phyloP scores from a whole-genome alignment of 129 eudicot genomes.

The Tagetes patula region DNA sequence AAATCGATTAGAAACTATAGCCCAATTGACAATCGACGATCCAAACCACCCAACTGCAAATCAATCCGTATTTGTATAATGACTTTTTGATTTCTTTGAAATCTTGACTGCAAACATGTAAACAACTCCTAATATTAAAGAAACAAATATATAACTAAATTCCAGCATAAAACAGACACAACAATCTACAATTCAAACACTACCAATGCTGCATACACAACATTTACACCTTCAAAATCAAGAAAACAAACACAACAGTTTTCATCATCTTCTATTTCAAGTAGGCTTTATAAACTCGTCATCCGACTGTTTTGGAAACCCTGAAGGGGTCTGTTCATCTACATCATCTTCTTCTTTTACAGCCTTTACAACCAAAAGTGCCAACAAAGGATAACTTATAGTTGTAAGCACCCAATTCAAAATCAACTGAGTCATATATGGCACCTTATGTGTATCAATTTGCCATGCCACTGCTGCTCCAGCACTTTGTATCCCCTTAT shows the following conservation, averaged over 20 bases:
- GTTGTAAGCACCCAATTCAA: conserved; percentile 73
- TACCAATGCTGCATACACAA: conserved; percentile 9
- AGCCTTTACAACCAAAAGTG: conserved; percentile 54
- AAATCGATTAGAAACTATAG: too few species aligned
- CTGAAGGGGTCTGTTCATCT: conserved; percentile 35
- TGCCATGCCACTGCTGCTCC: conserved; percentile 99
- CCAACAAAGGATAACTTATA: conserved; percentile 64
- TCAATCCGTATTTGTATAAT: too few species aligned
- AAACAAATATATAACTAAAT: not conserved
- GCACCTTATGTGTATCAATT: conserved; percentile 61
- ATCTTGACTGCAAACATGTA: too few species aligned
- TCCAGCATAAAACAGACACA: not conserved
- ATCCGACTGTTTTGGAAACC: conserved; percentile 18
- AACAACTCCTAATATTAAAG: not conserved
- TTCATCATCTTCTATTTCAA: conserved; percentile 15
- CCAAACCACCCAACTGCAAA: too few species aligned
- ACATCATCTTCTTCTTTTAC: conserved; percentile 59
- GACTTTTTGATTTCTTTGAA: too few species aligned
- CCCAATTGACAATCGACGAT: too few species aligned
- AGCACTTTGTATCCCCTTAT: conserved; percentile 95
- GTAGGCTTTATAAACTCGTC: conserved; percentile 27
- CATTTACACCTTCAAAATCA: conserved; percentile 18
- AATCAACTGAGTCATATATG: conserved; percentile 55
- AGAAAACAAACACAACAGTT: not conserved
- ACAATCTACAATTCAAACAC: conserved; percentile 25